A percentile compares a stretch with the other conserved stretches of the same genome.
phyloP scores from a whole-genome alignment of 2,329 filamentous ascomycete genomes.

The Aspergillus thermomutatus region DNA sequence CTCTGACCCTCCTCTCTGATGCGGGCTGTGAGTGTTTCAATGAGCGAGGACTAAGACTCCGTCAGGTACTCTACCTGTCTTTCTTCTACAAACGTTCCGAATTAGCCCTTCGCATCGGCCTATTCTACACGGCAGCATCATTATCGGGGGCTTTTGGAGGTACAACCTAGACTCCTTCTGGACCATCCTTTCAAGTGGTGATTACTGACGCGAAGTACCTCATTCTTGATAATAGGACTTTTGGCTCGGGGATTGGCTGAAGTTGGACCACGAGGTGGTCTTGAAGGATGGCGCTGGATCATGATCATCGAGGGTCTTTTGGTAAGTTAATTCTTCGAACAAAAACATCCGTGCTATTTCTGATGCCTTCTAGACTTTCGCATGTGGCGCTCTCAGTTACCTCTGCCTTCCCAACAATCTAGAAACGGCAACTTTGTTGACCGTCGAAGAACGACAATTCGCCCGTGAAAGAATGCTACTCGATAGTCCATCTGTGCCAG shows the following conservation, averaged over 20 bases:
- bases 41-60: slow-evolving; percentile 5
- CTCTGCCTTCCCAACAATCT: slow-evolving; percentile 56
- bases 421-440: slow-evolving; percentile 54
- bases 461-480: slow-evolving; percentile 46
- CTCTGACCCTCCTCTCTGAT: background rate
- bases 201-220: background rate
- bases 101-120: slow-evolving; percentile 60
- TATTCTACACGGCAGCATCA: slow-evolving; percentile 67
- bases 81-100: slow-evolving; percentile 59
- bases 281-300: slow-evolving; percentile 61
- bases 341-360: background rate
- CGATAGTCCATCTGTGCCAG: slow-evolving; percentile 27
- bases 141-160: slow-evolving; percentile 64
- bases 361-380: slow-evolving; percentile 46
- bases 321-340: slow-evolving; percentile 13
- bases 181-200: background rate
- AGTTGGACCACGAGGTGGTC: slow-evolving; percentile 54
- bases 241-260: slow-evolving; percentile 59
- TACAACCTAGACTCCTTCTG: slow-evolving; percentile 5
- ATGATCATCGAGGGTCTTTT: slow-evolving; percentile 57
- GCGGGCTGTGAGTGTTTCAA: background rate
- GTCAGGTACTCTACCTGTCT: slow-evolving; percentile 61
- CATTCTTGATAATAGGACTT: slow-evolving; percentile 39
- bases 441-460: slow-evolving; percentile 49
- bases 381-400: slow-evolving; percentile 51